Percentiles rank a stretch among this genome's conserved stretches.
These are phyloP conservation scores for Penicillium sp. DNA, from an alignment of 2,329 filamentous ascomycete species.

Conservation along the genomic window DNA sequence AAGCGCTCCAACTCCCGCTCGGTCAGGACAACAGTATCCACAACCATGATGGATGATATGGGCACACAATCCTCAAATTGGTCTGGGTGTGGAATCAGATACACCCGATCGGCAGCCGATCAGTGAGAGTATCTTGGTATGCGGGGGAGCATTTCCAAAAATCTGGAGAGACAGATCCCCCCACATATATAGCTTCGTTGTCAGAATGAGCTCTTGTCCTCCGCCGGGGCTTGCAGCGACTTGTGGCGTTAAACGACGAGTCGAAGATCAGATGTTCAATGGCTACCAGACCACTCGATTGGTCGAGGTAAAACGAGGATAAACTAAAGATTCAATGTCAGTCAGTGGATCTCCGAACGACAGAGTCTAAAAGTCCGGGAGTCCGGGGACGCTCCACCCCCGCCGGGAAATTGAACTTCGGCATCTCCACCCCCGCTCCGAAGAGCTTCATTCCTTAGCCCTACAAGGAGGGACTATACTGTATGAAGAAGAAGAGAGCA, in stretches of 20 bases:
- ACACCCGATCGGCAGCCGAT: neutral
- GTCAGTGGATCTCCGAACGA: neutral
- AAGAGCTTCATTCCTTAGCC: neutral
- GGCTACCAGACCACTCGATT: neutral
- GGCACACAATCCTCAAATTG: neutral
- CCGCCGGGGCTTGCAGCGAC: neutral
- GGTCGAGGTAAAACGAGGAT: neutral
- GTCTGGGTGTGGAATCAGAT: neutral
- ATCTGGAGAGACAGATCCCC: neutral
- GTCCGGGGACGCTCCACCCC: constrained; percentile 1
- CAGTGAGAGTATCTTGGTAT: neutral
- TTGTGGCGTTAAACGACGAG: neutral
- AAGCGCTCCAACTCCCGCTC: constrained; percentile 1
- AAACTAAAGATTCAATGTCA: neutral
- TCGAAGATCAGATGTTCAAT: neutral
- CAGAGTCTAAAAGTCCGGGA: neutral
- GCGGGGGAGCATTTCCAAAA: neutral
- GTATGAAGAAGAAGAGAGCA: no score
- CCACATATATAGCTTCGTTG: neutral
- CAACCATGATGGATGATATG: neutral
- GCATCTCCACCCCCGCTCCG: constrained; percentile 1
- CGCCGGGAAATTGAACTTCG: neutral
- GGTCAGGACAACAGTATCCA: constrained; percentile 1
- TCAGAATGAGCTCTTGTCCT: neutral
- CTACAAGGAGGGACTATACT: no score